Evolutionary conservation across 2,329 filamentous ascomycete species (phyloP).

Genomic region (Amauroascus niger): DNA sequence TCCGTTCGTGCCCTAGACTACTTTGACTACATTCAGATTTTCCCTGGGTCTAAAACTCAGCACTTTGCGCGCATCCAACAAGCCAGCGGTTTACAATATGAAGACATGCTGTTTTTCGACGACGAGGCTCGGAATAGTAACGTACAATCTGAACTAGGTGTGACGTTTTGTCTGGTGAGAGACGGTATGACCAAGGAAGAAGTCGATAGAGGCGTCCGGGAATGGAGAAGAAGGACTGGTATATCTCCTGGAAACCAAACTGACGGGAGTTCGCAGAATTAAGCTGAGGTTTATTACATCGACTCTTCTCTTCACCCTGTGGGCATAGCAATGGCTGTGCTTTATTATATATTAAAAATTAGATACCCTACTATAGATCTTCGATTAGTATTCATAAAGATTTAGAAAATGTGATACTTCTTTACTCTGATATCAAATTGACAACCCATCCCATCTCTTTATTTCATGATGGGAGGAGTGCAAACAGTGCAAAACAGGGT

Average conservation of each 20-base stretch:
- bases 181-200: conserved; percentile 70
- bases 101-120: conserved; percentile 93
- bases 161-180: conserved; percentile 72
- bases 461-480: neutral
- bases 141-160: conserved; percentile 62
- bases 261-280: conserved; percentile 13
- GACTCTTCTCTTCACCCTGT: neutral
- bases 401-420: no score
- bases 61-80: conserved; percentile 70
- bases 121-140: conserved; percentile 81
- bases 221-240: conserved; percentile 68
- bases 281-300: neutral
- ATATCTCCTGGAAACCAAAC: conserved; percentile 26
- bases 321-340: neutral
- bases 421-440: no score
- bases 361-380: neutral
- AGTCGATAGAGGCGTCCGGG: conserved; percentile 66
- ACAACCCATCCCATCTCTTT: neutral
- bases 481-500: neutral
- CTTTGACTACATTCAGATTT: conserved; percentile 52
- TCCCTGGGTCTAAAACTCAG: conserved; percentile 69
- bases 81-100: conserved; percentile 59
- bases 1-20: conserved; percentile 43
- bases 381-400: neutral
- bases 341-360: neutral